Percentiles rank a stretch among this genome's conserved stretches.
phyloP scores from a whole-genome alignment of 2,329 filamentous ascomycete species.

The Cercospora canescens region DNA sequence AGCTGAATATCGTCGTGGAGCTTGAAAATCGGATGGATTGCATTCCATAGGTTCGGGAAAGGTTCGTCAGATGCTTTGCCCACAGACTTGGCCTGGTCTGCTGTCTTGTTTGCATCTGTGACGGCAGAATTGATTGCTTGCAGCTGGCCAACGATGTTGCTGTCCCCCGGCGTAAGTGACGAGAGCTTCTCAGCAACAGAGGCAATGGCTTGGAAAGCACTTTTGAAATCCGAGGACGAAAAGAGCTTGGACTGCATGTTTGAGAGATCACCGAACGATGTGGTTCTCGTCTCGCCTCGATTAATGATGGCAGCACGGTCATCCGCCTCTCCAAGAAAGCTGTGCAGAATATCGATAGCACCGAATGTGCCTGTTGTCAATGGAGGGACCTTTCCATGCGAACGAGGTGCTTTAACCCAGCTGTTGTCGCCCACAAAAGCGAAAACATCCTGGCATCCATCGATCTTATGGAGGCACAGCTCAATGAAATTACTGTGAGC shows the following conservation, averaged over 20 bases:
- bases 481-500: constrained; percentile 54
- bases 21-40: constrained; percentile 83
- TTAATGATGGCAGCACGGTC: constrained; percentile 40
- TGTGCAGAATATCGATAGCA: constrained; percentile 48
- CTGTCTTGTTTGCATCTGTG: neutral
- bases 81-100: neutral
- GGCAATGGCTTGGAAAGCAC: neutral
- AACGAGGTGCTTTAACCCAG: constrained; percentile 37
- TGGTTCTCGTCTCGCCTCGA: neutral
- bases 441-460: constrained; percentile 41
- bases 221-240: neutral
- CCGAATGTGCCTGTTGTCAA: constrained; percentile 54
- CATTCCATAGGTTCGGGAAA: constrained; percentile 59
- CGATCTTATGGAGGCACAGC: constrained; percentile 41
- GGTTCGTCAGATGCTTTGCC: neutral
- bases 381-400: constrained; percentile 31
- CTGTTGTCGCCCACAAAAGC: constrained; percentile 46
- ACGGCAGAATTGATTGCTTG: neutral
- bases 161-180: neutral
- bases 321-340: constrained; percentile 46
- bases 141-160: neutral
- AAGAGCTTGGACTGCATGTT: neutral
- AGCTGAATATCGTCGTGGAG: constrained; percentile 84
- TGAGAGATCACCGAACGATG: neutral
- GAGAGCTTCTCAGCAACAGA: neutral